A percentile compares a stretch with the other conserved stretches of the same genome.
These are phyloP conservation scores for Vigna trinervia DNA, from an alignment of 306 rosid genomes.

Conservation along the genomic window DNA sequence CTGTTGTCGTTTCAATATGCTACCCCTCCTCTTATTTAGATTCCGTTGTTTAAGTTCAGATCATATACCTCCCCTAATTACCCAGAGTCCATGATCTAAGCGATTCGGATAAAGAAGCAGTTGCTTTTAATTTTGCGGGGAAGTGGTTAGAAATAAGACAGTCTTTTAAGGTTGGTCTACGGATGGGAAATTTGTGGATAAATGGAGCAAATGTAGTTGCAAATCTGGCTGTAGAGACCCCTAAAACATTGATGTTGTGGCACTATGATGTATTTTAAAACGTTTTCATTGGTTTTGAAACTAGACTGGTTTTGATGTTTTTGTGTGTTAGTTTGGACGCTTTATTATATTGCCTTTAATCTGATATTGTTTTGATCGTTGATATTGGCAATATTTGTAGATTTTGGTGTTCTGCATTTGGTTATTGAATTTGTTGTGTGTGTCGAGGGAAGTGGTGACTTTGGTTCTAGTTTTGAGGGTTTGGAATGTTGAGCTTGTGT, in stretches of 20 bases:
- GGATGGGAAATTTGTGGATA: neutral
- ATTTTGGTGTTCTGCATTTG: neutral
- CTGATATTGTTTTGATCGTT: no score
- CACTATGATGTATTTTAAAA: neutral
- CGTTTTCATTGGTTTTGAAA: neutral
- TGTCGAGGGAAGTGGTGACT: neutral
- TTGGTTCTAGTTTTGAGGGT: neutral
- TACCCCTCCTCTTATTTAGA: no score
- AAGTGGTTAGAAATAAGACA: no score
- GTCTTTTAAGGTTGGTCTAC: no score
- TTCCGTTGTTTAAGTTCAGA: no score
- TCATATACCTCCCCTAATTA: no score
- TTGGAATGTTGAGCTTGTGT: neutral
- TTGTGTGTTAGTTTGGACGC: neutral
- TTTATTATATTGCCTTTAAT: neutral
- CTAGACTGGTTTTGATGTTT: neutral
- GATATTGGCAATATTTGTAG: no score
- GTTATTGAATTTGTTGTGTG: neutral
- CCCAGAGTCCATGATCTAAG: no score
- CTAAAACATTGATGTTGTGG: neutral
- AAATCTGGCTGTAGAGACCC: neutral
- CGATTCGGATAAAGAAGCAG: no score
- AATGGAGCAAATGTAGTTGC: neutral
- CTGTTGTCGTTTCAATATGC: no score
- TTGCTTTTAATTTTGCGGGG: no score